A percentile compares a stretch with the other conserved stretches of the same genome.
Evolutionary conservation across 2,329 filamentous ascomycete genomes (phyloP).

Genomic region (Claviceps sp.): DNA sequence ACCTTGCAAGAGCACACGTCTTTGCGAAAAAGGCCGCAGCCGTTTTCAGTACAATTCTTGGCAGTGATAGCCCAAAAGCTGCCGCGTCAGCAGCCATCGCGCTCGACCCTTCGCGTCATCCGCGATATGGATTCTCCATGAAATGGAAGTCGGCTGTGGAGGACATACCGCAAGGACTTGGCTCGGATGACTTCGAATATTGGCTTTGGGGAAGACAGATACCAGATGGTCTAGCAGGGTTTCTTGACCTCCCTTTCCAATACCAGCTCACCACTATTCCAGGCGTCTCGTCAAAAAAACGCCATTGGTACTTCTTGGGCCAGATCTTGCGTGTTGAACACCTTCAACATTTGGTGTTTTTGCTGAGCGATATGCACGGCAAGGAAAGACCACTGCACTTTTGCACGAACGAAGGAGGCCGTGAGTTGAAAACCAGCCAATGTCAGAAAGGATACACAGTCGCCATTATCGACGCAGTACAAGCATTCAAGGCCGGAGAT

Average conservation of each 20-base stretch:
- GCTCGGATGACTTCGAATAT: not conserved
- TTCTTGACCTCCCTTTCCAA: not conserved
- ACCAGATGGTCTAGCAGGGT: not conserved
- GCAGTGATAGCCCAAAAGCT: not conserved
- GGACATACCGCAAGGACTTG: not conserved
- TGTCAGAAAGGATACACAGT: too few species aligned
- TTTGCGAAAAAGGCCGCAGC: not conserved
- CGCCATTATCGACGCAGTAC: too few species aligned
- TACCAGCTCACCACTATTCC: not conserved
- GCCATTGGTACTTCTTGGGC: not conserved
- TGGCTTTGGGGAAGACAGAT: not conserved
- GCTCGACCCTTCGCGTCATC: not conserved
- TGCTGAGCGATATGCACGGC: too few species aligned
- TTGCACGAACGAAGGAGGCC: too few species aligned
- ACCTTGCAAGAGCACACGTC: not conserved
- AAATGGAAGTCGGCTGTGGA: not conserved
- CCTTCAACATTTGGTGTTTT: too few species aligned
- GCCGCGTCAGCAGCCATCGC: not conserved
- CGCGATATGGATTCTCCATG: not conserved
- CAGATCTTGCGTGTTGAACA: not conserved
- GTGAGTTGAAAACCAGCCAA: too few species aligned
- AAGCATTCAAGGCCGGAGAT: not conserved
- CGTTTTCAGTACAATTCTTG: not conserved
- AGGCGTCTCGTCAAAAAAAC: not conserved
- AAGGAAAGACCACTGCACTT: too few species aligned